These are phyloP conservation scores for Penicillium brasilianum DNA, from an alignment of 2,329 filamentous ascomycete genomes.

Conservation along the genomic window DNA sequence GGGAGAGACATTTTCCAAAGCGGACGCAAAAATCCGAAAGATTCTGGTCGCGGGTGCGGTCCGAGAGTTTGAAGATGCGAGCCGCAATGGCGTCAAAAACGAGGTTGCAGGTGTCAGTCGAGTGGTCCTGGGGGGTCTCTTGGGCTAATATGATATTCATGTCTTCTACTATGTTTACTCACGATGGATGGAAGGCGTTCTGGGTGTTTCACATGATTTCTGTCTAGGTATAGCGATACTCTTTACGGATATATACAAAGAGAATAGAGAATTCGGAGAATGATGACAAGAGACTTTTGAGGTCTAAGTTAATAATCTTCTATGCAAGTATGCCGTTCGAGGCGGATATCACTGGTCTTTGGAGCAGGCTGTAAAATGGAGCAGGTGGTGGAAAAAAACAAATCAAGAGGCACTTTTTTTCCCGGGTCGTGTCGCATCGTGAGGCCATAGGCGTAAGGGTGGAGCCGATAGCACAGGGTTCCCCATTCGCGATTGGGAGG, in stretches of 20 bases:
- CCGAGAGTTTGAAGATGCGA: conserved; percentile 90
- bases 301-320: conserved; percentile 16
- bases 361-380: no score
- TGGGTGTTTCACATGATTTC: neutral
- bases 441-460: conserved; percentile 6
- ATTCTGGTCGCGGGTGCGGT: conserved; percentile 85
- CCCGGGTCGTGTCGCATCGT: conserved; percentile 11
- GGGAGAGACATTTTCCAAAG: conserved; percentile 87
- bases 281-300: conserved; percentile 13
- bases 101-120: conserved; percentile 87
- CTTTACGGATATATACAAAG: neutral
- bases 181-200: conserved; percentile 15
- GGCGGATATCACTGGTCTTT: conserved; percentile 19
- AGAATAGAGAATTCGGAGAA: neutral
- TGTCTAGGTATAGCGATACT: neutral
- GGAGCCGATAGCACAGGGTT: conserved; percentile 12
- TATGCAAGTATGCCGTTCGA: conserved; percentile 21
- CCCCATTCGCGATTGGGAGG: neutral
- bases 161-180: conserved; percentile 1
- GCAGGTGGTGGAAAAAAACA: no score
- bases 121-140: conserved; percentile 84
- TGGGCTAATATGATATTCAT: conserved; percentile 50
- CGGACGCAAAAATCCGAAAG: conserved; percentile 83
- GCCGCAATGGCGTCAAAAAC: conserved; percentile 72
- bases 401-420: conserved; percentile 22